A percentile compares a stretch with the other conserved stretches of the same genome.
Evolutionary conservation across 1,284 basidiomycete species (phyloP).

Genomic region (Ustilago trichophora): DNA sequence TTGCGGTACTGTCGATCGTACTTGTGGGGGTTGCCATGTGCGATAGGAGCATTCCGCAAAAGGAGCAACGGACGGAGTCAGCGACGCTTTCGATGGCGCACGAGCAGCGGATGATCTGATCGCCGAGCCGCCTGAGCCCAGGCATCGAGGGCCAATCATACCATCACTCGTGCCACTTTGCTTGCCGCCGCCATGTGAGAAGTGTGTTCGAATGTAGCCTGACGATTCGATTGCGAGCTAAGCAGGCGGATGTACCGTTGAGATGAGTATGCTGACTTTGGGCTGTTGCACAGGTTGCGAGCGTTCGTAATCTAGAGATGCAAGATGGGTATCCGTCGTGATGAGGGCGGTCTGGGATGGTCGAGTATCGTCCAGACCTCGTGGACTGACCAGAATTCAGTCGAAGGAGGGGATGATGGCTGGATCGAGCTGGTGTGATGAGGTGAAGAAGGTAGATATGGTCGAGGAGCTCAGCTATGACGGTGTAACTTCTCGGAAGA

Average conservation of each 20-base stretch:
- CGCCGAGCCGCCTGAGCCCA: constrained; percentile 25
- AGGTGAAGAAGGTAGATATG: background rate
- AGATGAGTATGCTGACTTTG: no score
- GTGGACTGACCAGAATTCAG: no score
- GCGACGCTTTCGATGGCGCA: background rate
- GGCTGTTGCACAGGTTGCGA: no score
- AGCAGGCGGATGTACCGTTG: no score
- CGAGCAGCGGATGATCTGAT: constrained; percentile 16
- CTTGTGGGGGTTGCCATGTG: constrained; percentile 14
- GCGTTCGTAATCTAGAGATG: no score
- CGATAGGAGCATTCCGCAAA: constrained; percentile 37
- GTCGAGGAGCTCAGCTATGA: background rate
- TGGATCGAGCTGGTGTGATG: no score
- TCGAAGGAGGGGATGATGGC: no score
- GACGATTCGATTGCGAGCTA: no score
- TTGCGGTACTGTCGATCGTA: background rate
- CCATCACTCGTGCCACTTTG: constrained; percentile 22
- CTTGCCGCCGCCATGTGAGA: constrained; percentile 16
- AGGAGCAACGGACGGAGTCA: background rate
- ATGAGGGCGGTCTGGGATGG: no score
- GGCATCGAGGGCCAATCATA: constrained; percentile 43
- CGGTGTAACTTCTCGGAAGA: constrained; percentile 4
- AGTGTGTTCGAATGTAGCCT: background rate
- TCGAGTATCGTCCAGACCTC: no score
- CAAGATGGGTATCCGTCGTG: no score